A percentile compares a stretch with the other conserved stretches of the same genome.
These are phyloP conservation scores for Apiospora arundinis DNA, from an alignment of 2,329 filamentous ascomycete genomes.

Conservation along the genomic window DNA sequence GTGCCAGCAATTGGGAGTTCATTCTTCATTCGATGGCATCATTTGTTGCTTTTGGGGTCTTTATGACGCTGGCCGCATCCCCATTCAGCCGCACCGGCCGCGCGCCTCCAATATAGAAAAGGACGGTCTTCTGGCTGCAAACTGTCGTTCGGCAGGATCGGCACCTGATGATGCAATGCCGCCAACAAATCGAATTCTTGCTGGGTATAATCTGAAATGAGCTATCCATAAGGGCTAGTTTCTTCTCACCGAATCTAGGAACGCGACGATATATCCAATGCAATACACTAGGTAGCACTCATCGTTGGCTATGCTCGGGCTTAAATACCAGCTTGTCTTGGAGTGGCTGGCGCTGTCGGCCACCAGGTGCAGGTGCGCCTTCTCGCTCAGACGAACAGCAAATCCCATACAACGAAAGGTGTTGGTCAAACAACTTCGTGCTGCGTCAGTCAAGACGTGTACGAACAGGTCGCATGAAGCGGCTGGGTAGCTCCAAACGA, in stretches of 20 bases:
- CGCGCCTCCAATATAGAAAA: not conserved
- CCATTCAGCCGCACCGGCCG: not conserved
- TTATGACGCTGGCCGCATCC: not conserved
- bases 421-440: not conserved
- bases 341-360: not conserved
- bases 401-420: not conserved
- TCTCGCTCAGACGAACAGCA: not conserved
- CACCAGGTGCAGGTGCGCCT: not conserved
- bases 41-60: not conserved
- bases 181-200: not conserved
- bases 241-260: too few species aligned
- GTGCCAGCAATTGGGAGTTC: constrained; percentile 20
- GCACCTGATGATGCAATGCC: not conserved
- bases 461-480: not conserved
- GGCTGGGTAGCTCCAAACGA: not conserved
- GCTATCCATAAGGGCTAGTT: not conserved
- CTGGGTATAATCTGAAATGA: not conserved
- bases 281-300: too few species aligned
- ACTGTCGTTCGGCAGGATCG: not conserved
- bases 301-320: not conserved
- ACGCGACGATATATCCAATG: too few species aligned
- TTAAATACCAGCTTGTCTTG: not conserved
- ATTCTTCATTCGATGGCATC: constrained; percentile 15
- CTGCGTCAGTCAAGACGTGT: not conserved
- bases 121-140: not conserved